Base-by-base conservation (phyloP, 371 early-diverging fungal species). In the Entomophthora muscae region DNA sequence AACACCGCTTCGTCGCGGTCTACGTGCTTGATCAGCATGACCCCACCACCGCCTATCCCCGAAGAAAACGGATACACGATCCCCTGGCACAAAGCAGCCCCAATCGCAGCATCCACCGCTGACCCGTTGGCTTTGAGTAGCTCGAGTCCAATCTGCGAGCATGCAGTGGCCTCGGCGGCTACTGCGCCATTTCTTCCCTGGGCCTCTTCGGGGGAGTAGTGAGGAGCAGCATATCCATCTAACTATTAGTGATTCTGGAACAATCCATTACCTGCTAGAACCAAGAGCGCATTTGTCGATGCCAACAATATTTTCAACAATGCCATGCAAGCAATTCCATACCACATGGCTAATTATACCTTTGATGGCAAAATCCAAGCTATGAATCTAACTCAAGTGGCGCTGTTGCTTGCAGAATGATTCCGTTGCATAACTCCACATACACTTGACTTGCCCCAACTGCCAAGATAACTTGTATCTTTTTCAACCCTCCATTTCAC, bases 21-120 rank as follows among this genome's bases (percentile, higher is more conserved):
- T 29, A 81, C 72, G 2, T 77, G 68, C 27, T 93, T 84, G 22
- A 98, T 77, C n/a, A 95, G 72, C 86, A 98, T 87, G 72, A 99
- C 98, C 2, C 99, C 99, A 42, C 99, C 99, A 2, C 93, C 95
- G 27, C 97, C 95, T 52, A 93, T 90, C 58, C 99, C 99, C n/a
- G 93, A 84, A 13, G 93, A 85, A 79, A 94, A 98, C 13, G 79
- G 82, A 71, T 98, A 89, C 58, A 97, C 83, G 7, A 90, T 84
- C 29, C 99, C 99, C 61, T 97, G 83, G 69, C 95, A 97, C 21
- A 98, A 70, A 12, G 91, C 78, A 24, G 96, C 78, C 1, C 96
- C 93, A 62, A 99, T 85, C 1, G 95, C 93, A 10, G 98, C 88
- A 79, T 99, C 99, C 0, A 97, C 88, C 3, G 98, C 97, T 66